Conservation (phyloP, 768 basidiomycete genomes). For the Dioszegia aurantiaca region DNA sequence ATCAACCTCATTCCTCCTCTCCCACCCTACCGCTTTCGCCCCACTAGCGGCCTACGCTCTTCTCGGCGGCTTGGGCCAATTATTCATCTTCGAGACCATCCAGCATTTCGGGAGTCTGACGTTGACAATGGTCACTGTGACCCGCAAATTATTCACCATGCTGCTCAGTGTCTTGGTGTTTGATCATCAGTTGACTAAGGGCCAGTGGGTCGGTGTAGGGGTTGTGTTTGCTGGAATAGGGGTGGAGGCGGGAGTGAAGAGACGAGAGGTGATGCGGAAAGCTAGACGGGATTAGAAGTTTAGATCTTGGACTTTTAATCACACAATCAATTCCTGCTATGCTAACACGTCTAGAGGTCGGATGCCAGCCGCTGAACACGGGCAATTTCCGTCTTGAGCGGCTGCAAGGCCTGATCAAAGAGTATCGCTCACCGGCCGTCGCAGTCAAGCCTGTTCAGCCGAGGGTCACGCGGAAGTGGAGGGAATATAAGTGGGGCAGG, state of each 20-base stretch:
- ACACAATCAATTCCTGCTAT: no score
- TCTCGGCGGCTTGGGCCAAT: conserved; percentile 88
- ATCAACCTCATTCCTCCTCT: conserved; percentile 69
- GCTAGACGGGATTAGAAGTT: conserved; percentile 20
- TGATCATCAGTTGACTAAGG: conserved; percentile 73
- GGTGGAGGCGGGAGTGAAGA: conserved; percentile 85
- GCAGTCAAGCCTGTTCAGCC: no score
- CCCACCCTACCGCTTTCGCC: conserved; percentile 69
- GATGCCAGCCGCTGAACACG: no score
- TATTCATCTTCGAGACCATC: conserved; percentile 93
- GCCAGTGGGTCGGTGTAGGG: conserved; percentile 89
- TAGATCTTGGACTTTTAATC: no score
- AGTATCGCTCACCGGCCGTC: no score
- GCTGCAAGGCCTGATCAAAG: no score
- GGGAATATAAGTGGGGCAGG: no score
- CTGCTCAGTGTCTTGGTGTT: conserved; percentile 88
- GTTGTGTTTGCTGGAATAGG: conserved; percentile 95
- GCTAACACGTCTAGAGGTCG: no score
- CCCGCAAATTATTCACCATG: conserved; percentile 97
- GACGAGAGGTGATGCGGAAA: conserved; percentile 50
- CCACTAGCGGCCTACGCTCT: conserved; percentile 81
- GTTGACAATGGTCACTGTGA: conserved; percentile 78
- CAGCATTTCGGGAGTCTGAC: conserved; percentile 52
- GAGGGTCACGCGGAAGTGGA: no score
- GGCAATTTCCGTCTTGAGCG: no score